Percentiles rank a stretch among this genome's conserved stretches.
These are phyloP conservation scores for Venturia nashicola DNA, from an alignment of 2,329 filamentous ascomycete genomes.

Conservation along the genomic window DNA sequence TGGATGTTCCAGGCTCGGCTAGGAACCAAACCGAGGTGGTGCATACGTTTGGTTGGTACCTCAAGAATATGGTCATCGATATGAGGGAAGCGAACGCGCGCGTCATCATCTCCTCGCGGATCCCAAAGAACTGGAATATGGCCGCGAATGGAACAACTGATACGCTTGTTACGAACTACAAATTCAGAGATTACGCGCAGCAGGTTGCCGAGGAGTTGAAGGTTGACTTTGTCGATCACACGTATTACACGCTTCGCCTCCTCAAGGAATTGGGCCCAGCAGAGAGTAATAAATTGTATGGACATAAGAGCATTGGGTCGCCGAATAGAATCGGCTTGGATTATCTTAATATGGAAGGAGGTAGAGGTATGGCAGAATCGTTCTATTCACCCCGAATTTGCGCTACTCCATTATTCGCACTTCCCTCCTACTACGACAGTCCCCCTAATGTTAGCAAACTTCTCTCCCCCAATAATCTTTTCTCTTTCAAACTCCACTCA, in stretches of 20 bases:
- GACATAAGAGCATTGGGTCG: no score
- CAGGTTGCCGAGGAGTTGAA: not conserved
- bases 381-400: not conserved
- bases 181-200: not conserved
- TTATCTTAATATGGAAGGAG: not conserved
- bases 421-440: no score
- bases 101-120: not conserved
- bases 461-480: no score
- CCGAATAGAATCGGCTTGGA: no score
- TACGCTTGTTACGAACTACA: not conserved
- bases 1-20: not conserved
- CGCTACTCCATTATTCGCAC: not conserved
- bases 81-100: not conserved
- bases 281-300: not conserved
- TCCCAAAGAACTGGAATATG: not conserved
- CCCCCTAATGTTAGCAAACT: no score
- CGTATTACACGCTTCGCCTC: not conserved
- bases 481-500: not conserved
- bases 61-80: slow-evolving; percentile 1
- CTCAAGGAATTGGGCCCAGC: not conserved
- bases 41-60: slow-evolving; percentile 4
- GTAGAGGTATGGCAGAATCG: not conserved
- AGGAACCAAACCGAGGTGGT: not conserved
- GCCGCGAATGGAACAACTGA: not conserved
- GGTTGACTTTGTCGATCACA: not conserved